phyloP scores from a whole-genome alignment of 176 grass and related monocot species.

The Pharus latifolius region DNA sequence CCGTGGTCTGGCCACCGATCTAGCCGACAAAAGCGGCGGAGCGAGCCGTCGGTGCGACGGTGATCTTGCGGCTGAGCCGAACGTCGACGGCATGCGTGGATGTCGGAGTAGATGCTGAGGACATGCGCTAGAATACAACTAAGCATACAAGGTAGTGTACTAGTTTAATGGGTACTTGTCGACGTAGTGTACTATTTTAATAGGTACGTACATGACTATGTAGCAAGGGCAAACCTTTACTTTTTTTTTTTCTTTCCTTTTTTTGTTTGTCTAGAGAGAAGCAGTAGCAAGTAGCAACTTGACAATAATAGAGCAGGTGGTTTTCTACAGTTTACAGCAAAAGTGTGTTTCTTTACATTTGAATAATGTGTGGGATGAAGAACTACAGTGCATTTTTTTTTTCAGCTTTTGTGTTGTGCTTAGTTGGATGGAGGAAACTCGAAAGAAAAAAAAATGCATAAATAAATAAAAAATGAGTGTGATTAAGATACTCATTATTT shows the following conservation, averaged over 20 bases:
- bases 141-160: not conserved
- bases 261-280: not conserved
- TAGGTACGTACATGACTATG: not conserved
- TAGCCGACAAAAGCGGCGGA: not conserved
- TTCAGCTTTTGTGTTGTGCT: not conserved
- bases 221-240: too few species aligned
- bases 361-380: not conserved
- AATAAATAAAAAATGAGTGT: too few species aligned
- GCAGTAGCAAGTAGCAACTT: not conserved
- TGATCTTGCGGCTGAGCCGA: too few species aligned
- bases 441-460: not conserved
- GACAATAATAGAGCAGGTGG: constrained; percentile 9
- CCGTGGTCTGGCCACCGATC: not conserved
- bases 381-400: not conserved
- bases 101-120: constrained; percentile 25
- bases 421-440: not conserved
- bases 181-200: not conserved
- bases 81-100: constrained; percentile 7
- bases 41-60: not conserved
- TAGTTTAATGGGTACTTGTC: constrained; percentile 14
- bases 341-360: not conserved
- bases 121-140: constrained; percentile 29
- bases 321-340: constrained; percentile 10
- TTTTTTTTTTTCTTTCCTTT: too few species aligned
- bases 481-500: too few species aligned